Evolutionary conservation across 768 basidiomycete species (phyloP), one percentile per base, ranked within the genome.

Genomic region (Xerocomus potaroensis): DNA sequence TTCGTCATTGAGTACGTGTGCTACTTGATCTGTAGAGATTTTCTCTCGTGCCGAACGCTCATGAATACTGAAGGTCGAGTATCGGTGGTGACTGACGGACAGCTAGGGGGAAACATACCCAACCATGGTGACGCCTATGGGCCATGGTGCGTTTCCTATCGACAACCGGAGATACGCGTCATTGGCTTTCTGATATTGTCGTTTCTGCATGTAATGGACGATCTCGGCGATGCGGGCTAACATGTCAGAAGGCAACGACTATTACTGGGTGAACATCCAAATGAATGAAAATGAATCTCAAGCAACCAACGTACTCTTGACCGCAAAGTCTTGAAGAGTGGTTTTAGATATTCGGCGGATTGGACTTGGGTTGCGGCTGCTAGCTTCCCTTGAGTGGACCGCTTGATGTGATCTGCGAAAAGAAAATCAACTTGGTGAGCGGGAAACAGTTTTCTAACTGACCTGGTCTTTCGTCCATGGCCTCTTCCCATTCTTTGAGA

Each of bases 131-230:
- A 99, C 96, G 34, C 96, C 96, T 60, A 99, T 99, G 2, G 96
- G 96, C 96, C 96, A 99, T 3, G 96, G 94, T 0, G 96, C 95
- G 59, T 96, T 99, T 27, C 96, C 96, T 53, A 99, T 99, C 5
- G 91, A 93, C 31, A 99, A 73, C 7, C 96, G 87, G 19, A 99
- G 80, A 65, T 99, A 99, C 0, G 94, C 86, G 63, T 99, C 96
- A 59, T 98, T 99, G 3, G 96, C 95, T 45, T 75, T 79, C 65
- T 97, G 92, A 57, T 99, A 99, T 64, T 94, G 83, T 23, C 96
- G 84, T 54, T 80, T 86, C 65, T 99, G 96, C 92, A 96, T 95
- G 68, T 92, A 72, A 61, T 97, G 88, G 7, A 97, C 88, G 43
- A 99, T 94, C 67, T 99, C 94, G 12, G 91, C 84, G 49, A 92